Conservation (phyloP, 352 stramenopile species). For the Pythium oligandrum region DNA sequence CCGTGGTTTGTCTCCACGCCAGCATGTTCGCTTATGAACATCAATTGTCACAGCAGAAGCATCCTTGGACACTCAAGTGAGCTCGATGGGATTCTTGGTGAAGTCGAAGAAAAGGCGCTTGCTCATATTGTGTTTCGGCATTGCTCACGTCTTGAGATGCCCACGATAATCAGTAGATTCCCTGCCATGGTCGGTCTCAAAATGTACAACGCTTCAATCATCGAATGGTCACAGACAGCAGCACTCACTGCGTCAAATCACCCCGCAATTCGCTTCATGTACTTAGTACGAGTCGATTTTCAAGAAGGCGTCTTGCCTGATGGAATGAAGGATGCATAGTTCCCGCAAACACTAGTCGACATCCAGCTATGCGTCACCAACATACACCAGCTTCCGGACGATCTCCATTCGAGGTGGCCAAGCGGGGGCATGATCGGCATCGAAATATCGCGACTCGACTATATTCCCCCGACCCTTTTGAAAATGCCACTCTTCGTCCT, state of each 20-base stretch:
- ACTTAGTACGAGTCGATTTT: slow-evolving; percentile 32
- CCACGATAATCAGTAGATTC: slow-evolving; percentile 20
- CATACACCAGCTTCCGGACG: slow-evolving; percentile 21
- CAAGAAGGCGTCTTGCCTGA: slow-evolving; percentile 21
- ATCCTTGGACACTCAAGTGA: slow-evolving; percentile 17
- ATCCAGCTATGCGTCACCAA: slow-evolving; percentile 41
- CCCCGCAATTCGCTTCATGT: slow-evolving; percentile 21
- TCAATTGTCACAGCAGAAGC: slow-evolving; percentile 23
- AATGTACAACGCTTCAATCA: slow-evolving; percentile 35
- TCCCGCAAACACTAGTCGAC: slow-evolving; percentile 26
- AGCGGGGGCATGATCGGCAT: neutral
- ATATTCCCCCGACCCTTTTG: no score
- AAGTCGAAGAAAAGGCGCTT: slow-evolving; percentile 22
- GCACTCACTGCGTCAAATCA: slow-evolving; percentile 21
- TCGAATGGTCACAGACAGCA: slow-evolving; percentile 18
- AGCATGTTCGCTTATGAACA: slow-evolving; percentile 27
- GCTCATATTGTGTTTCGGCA: slow-evolving; percentile 31
- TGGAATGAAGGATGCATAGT: slow-evolving; percentile 28
- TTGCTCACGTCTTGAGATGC: slow-evolving; percentile 25
- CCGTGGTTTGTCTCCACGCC: slow-evolving; percentile 22
- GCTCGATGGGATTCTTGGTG: slow-evolving; percentile 11
- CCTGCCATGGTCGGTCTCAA: slow-evolving; percentile 23
- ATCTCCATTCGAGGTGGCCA: slow-evolving; percentile 30
- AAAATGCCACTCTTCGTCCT: no score
- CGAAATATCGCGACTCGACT: no score